Base-by-base conservation (phyloP, 176 grass and related monocot genomes). In the Cenchrus fungigraminus region DNA sequence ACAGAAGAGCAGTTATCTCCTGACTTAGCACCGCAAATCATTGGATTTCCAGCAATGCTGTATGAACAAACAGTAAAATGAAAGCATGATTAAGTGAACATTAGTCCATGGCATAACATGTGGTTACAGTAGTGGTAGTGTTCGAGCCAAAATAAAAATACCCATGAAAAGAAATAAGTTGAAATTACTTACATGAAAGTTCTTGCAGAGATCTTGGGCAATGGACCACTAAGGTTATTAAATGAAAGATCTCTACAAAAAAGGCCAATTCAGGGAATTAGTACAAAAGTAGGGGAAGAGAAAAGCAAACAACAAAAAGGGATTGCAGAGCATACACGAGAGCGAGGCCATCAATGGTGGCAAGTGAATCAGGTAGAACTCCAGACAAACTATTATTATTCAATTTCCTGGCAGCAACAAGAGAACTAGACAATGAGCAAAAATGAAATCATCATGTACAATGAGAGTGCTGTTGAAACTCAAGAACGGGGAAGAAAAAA, bases 361-460 rank as follows among this genome's bases (percentile, higher is more conserved):
- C 82, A 56, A 98, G 77, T 74, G 96, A 86, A 94, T 94, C 91
- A 68, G 96, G 96, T 16, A 91, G 82, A 42, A 79, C 76, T 76
- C 96, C 96, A 73, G 91, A 95, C 71, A 98, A 93, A 62, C 88
- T 98, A 84, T 98, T 98, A 85, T 98, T 95, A 61, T 98, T 95
- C 80, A 98, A 74, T 84, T 94, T 89, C 87, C 96, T 98, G 79
- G 56, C 19, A 55, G 69, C 32, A 87, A 55, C 6, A 76, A 68
- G 67, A 42, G 74, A 79, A 47, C 5, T 6, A 79, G 60, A 53
- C 52, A 83, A 82, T 63, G 43, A 53, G 22, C 8, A 53, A 53
- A 84, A 63, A 22, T 19, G 25, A 9, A 74, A 68, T 46, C 6
- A 3, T 3, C 20, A 44, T 16, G 10, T 32, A 53, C 43, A 74